Percentiles rank a stretch among this genome's conserved stretches.
Conservation (phyloP, 1,284 basidiomycete species). For the Mrakiaceae sp. region DNA sequence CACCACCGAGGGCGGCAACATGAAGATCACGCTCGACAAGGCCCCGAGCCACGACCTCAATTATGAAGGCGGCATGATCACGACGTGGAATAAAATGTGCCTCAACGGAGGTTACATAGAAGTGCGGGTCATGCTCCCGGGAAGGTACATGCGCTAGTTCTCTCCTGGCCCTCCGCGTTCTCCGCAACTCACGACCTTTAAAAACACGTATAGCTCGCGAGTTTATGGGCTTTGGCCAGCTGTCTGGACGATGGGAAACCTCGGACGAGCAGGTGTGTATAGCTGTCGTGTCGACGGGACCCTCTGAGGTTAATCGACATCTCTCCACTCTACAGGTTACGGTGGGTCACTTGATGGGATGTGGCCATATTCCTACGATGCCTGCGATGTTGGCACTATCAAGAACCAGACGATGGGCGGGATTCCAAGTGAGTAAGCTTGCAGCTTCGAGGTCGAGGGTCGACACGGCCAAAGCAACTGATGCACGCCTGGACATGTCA, state of each 20-base stretch:
- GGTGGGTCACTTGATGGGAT: slow-evolving; percentile 47
- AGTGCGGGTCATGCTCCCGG: slow-evolving; percentile 47
- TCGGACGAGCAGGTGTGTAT: slow-evolving; percentile 60
- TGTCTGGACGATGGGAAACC: slow-evolving; percentile 67
- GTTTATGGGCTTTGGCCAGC: slow-evolving; percentile 50
- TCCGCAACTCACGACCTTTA: not conserved
- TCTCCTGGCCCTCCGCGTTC: slow-evolving; percentile 12
- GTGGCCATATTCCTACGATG: slow-evolving; percentile 54
- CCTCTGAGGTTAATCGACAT: not conserved
- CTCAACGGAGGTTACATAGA: slow-evolving; percentile 73
- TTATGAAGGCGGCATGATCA: slow-evolving; percentile 45
- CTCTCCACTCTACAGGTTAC: not conserved
- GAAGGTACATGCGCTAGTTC: slow-evolving; percentile 45
- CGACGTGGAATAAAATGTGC: slow-evolving; percentile 82
- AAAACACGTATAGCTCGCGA: not conserved
- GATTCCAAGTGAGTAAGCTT: slow-evolving; percentile 31
- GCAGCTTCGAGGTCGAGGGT: slow-evolving; percentile 41
- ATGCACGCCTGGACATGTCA: not conserved
- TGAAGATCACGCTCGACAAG: slow-evolving; percentile 45
- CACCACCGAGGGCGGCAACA: slow-evolving; percentile 39
- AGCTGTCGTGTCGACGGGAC: slow-evolving; percentile 36
- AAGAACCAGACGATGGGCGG: slow-evolving; percentile 52
- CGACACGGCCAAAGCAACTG: slow-evolving; percentile 34
- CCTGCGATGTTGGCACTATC: slow-evolving; percentile 57
- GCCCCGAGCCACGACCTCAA: slow-evolving; percentile 10